phyloP scores from a whole-genome alignment of 805 yeast species.

The Kurtzmaniella cleridarum region DNA sequence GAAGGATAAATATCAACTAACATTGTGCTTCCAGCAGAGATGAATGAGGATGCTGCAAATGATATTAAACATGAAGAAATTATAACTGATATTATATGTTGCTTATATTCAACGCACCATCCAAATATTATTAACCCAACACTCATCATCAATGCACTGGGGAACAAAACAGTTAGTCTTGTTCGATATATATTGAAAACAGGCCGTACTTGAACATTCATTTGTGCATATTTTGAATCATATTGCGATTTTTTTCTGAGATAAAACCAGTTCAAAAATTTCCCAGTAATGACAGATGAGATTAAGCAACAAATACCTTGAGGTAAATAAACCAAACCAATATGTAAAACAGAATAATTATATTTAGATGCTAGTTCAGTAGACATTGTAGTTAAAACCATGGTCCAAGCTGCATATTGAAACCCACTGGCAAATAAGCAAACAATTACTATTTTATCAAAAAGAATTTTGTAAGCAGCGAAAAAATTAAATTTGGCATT shows the following conservation, averaged over 20 bases:
- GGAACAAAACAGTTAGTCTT: slow-evolving; percentile 39
- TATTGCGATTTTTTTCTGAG: slow-evolving; percentile 16
- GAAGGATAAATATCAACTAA: slow-evolving; percentile 73
- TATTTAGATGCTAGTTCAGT: slow-evolving; percentile 47
- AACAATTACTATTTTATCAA: slow-evolving; percentile 39
- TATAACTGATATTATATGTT: slow-evolving; percentile 50
- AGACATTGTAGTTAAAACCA: slow-evolving; percentile 61
- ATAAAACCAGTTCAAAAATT: slow-evolving; percentile 49
- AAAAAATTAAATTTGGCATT: slow-evolving; percentile 18
- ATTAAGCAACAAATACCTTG: slow-evolving; percentile 62
- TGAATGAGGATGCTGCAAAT: slow-evolving; percentile 50
- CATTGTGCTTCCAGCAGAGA: slow-evolving; percentile 58
- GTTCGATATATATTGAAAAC: slow-evolving; percentile 52
- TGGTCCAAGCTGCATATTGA: slow-evolving; percentile 66
- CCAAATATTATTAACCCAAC: slow-evolving; percentile 44
- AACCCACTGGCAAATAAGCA: slow-evolving; percentile 55
- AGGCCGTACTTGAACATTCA: slow-evolving; percentile 19
- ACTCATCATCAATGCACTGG: slow-evolving; percentile 34
- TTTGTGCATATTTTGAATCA: slow-evolving; percentile 19
- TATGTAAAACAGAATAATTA: slow-evolving; percentile 44
- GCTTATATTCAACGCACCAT: slow-evolving; percentile 57
- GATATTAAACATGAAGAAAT: slow-evolving; percentile 56
- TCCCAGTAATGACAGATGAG: slow-evolving; percentile 59
- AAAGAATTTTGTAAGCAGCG: slow-evolving; percentile 38
- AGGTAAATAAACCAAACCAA: slow-evolving; percentile 72